phyloP scores from a whole-genome alignment of 2,329 filamentous ascomycete species.

The Graphilbum sp. region DNA sequence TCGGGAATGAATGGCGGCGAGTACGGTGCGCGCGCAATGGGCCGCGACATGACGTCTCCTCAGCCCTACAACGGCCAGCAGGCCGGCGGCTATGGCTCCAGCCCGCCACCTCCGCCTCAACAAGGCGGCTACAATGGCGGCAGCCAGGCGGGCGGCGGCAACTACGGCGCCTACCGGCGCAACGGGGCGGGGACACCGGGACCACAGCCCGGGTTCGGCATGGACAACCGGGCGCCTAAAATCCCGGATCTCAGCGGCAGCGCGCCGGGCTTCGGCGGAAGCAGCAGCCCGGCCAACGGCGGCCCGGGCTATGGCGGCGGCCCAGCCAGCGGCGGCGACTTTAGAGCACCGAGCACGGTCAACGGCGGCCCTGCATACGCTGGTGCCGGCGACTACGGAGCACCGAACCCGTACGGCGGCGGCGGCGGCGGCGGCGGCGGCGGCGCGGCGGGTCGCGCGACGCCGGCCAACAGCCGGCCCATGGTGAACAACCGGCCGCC shows the following conservation, averaged over 20 bases:
- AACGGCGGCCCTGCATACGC: too few relatives aligned
- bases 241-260: constrained; percentile 3
- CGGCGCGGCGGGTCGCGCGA: too few relatives aligned
- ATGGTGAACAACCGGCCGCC: constrained; percentile 9
- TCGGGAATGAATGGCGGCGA: constrained; percentile 16
- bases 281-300: not conserved
- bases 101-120: constrained; percentile 3
- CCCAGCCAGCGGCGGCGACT: too few relatives aligned
- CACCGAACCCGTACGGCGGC: not conserved
- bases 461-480: not conserved
- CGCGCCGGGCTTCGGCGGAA: constrained; percentile 1
- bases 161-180: constrained; percentile 5
- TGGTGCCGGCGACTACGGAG: too few relatives aligned
- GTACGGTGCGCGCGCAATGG: constrained; percentile 8
- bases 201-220: constrained; percentile 1
- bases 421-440: constrained; percentile 2
- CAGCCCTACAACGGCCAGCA: constrained; percentile 8
- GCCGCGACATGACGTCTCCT: constrained; percentile 10
- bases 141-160: constrained; percentile 1
- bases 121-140: constrained; percentile 1
- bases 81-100: constrained; percentile 3
- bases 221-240: constrained; percentile 5
- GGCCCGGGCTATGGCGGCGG: not conserved
- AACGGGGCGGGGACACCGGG: not conserved
- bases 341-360: not conserved